Evolutionary conservation across 164 flowering plant species (phyloP).

Genomic region (Magnolia officinalis): DNA sequence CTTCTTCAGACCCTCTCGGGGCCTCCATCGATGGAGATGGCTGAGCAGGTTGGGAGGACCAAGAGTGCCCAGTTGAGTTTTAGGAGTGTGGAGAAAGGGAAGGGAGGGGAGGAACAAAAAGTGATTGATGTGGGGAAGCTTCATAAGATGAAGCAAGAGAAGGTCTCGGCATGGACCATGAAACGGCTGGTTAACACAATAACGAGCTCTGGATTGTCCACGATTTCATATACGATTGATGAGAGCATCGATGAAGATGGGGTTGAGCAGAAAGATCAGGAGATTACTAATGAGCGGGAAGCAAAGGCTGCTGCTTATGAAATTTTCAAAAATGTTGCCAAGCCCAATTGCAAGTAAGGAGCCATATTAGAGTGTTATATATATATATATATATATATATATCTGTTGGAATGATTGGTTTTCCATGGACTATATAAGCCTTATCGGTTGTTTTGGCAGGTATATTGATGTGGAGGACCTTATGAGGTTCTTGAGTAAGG

Average conservation of each 20-base stretch:
- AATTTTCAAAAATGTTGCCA: constrained; percentile 77
- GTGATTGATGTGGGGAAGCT: constrained; percentile 68
- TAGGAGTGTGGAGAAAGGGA: constrained; percentile 29
- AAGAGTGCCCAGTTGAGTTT: constrained; percentile 49
- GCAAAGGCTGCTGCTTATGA: constrained; percentile 64
- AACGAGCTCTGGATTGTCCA: constrained; percentile 47
- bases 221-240: constrained; percentile 45
- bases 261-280: constrained; percentile 37
- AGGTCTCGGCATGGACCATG: constrained; percentile 88
- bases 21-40: constrained; percentile 56
- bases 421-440: not conserved
- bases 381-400: too few relatives aligned
- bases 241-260: constrained; percentile 42
- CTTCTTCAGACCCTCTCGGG: constrained; percentile 70
- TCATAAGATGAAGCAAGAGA: constrained; percentile 52
- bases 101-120: constrained; percentile 36
- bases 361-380: not conserved
- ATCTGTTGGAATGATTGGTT: not conserved
- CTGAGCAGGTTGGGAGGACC: constrained; percentile 23
- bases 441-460: constrained; percentile 29
- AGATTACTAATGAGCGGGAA: constrained; percentile 71
- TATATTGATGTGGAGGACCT: constrained; percentile 76
- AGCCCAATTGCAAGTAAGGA: constrained; percentile 62
- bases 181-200: constrained; percentile 50
- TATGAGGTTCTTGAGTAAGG: constrained; percentile 61